Percentiles rank a stretch among this genome's conserved stretches.
These are phyloP conservation scores for Sarocladiaceae sp. DNA, from an alignment of 2,329 filamentous ascomycete genomes.

Conservation along the genomic window DNA sequence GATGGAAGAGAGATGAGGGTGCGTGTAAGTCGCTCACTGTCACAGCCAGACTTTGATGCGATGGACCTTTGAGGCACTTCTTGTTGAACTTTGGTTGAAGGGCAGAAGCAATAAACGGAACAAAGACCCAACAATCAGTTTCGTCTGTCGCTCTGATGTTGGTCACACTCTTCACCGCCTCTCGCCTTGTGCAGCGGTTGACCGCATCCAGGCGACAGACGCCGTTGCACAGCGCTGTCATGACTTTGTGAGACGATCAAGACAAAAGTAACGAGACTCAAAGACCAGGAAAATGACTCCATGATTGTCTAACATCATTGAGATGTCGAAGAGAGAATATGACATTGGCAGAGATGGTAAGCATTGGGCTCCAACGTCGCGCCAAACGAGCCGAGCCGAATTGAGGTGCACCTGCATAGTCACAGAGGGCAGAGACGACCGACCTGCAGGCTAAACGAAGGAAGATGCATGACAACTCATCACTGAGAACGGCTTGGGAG, in stretches of 20 bases:
- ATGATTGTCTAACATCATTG: too few relatives aligned
- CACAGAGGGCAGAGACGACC: background rate
- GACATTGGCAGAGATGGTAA: too few relatives aligned
- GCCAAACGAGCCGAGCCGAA: background rate
- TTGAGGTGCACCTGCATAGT: background rate
- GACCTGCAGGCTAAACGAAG: background rate
- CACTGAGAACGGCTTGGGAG: too few relatives aligned
- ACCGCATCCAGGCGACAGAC: background rate
- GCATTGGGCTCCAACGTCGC: background rate
- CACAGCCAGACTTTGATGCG: too few relatives aligned
- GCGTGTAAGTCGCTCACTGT: too few relatives aligned
- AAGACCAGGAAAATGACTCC: too few relatives aligned
- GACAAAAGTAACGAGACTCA: background rate
- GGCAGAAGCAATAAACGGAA: slow-evolving; percentile 2
- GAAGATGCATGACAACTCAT: slow-evolving; percentile 4
- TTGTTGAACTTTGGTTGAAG: too few relatives aligned
- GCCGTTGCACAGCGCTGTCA: background rate
- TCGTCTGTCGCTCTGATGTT: background rate
- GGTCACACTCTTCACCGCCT: slow-evolving; percentile 4
- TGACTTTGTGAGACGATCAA: background rate
- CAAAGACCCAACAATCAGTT: background rate
- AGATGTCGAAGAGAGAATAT: too few relatives aligned
- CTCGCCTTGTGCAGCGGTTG: background rate
- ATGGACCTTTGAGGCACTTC: too few relatives aligned
- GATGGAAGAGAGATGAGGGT: too few relatives aligned